Evolutionary conservation across 1,284 basidiomycete genomes (phyloP).

Genomic region (Melanopsichium pennsylvanicum): DNA sequence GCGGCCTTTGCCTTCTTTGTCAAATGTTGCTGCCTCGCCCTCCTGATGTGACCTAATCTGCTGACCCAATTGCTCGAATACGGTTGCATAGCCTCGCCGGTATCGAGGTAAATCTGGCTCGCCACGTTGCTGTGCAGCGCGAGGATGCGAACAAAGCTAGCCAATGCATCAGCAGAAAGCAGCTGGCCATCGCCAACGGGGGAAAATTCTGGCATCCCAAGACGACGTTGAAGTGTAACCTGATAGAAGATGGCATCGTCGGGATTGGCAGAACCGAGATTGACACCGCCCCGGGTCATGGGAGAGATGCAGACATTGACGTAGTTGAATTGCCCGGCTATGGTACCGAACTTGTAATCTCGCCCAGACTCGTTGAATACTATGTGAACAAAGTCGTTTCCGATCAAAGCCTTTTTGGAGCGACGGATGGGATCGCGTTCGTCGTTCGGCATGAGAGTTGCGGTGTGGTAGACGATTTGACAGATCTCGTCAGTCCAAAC

Average conservation of each 20-base stretch:
- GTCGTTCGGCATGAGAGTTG: constrained; percentile 90
- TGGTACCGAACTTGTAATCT: constrained; percentile 85
- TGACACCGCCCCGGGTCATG: constrained; percentile 52
- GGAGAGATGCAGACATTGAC: constrained; percentile 88
- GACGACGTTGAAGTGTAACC: constrained; percentile 59
- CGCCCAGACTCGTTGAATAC: constrained; percentile 81
- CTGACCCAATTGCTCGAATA: constrained; percentile 61
- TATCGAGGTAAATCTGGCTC: constrained; percentile 62
- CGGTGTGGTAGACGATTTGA: constrained; percentile 93
- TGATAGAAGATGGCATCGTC: constrained; percentile 61
- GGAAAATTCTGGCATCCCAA: constrained; percentile 60
- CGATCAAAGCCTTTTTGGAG: constrained; percentile 63
- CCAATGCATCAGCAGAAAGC: constrained; percentile 53
- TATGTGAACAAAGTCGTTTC: constrained; percentile 70
- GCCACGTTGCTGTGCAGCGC: constrained; percentile 62
- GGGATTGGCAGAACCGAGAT: constrained; percentile 57
- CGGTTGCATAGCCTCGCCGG: constrained; percentile 60
- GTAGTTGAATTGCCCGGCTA: constrained; percentile 93
- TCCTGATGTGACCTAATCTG: constrained; percentile 46
- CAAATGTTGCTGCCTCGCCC: constrained; percentile 27
- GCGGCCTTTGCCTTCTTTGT: constrained; percentile 23
- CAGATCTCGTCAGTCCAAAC: constrained; percentile 99
- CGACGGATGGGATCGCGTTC: constrained; percentile 49
- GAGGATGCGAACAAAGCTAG: constrained; percentile 59
- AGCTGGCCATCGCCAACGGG: constrained; percentile 63